phyloP scores from a whole-genome alignment of 306 rosid species.

The Carpinus viminea region DNA sequence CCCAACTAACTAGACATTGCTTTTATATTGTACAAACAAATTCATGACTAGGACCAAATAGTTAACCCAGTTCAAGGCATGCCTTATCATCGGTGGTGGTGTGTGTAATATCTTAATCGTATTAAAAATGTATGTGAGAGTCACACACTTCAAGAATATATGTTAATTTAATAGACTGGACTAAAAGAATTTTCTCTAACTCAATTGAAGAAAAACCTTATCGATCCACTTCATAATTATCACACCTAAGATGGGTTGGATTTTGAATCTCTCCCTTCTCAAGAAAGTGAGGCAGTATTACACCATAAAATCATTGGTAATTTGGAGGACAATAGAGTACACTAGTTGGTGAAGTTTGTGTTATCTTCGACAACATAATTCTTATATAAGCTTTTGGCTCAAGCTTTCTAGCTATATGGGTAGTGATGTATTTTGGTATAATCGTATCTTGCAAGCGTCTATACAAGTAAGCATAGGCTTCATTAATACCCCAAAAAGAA shows the following conservation, averaged over 20 bases:
- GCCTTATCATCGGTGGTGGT: neutral
- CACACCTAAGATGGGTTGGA: too few species aligned
- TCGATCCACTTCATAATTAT: too few species aligned
- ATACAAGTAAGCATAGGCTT: conserved; percentile 14
- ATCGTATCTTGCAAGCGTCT: conserved; percentile 16
- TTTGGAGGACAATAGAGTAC: neutral
- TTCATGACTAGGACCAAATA: neutral
- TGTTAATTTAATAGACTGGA: too few species aligned
- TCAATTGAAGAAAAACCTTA: too few species aligned
- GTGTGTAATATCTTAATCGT: too few species aligned
- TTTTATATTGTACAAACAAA: neutral
- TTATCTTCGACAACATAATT: neutral
- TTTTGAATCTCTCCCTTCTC: too few species aligned
- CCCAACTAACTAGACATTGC: neutral
- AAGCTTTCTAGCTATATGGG: neutral
- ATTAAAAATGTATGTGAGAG: too few species aligned
- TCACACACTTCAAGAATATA: too few species aligned
- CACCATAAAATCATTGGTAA: neutral
- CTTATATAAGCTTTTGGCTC: neutral
- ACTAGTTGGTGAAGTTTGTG: neutral
- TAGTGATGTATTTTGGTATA: neutral
- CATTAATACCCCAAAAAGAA: too few species aligned
- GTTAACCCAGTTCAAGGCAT: neutral
- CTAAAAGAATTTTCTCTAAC: too few species aligned
- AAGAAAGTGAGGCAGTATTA: too few species aligned